Evolutionary conservation across 2,329 filamentous ascomycete genomes (phyloP), one percentile per base, ranked within the genome.

Genomic region (Alternaria consortialis): DNA sequence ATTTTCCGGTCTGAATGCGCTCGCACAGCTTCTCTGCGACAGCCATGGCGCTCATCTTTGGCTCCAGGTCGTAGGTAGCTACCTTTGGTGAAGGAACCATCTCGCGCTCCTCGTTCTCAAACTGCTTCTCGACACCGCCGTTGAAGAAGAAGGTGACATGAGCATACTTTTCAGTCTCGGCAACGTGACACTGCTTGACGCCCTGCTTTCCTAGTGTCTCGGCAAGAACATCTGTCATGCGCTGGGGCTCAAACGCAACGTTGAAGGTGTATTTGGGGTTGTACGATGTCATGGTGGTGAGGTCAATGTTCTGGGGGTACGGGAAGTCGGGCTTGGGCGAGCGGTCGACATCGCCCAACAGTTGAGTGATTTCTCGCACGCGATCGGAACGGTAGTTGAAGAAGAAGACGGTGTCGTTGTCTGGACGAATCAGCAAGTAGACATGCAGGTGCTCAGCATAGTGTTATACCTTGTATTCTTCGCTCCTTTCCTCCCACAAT

Each of bases 131-230:
- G 54, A 97, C 92, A 77, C 95, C 95, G 59, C 95, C 95, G 83
- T 99, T 99, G 90, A 98, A 98, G 88, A 98, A 98, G 87, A 98
- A 98, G 58, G 95, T 98, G 67, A 99, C 95, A 84, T 99, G 95
- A 36, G 95, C 95, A 81, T 99, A 99, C 85, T 99, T 99, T 82
- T 99, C 95, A 2, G 95, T 99, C 87, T 99, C 95, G 58, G 95
- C 95, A 70, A 98, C 88, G 84, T 99, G 95, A 70, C 94, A 95
- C 83, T 99, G 95, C 84, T 94, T 90, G 64, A 97, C 85, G 44
- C 87, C 88, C 81, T 98, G 91, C 84, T 94, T 95, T 73, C 90
- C 89, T 23, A 99, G 87, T 89, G 94, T 98, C 84, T 99, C 95
- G 23, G 95, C 95, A 52, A 99, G 88, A n/a, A 99, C 95, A 73